Conservation (phyloP, 129 eudicot genomes). For the Artemisia tridentata region DNA sequence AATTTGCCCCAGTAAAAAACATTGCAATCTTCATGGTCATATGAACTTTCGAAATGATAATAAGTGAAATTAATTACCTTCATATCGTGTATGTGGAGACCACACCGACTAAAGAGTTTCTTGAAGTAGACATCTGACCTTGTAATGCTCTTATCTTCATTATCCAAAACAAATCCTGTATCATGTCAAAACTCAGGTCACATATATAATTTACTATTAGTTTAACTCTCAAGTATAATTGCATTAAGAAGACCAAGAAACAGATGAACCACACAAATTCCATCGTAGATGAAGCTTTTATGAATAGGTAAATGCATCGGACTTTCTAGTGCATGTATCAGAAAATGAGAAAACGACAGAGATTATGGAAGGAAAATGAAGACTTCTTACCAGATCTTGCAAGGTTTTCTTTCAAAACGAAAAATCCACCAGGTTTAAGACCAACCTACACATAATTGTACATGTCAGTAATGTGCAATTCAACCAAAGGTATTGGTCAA, state of each 20-base stretch:
- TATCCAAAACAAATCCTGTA: constrained; percentile 86
- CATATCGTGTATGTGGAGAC: constrained; percentile 55
- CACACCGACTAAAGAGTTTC: constrained; percentile 77
- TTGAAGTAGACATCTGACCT: constrained; percentile 87
- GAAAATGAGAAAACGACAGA: neutral
- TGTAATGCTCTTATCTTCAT: constrained; percentile 83
- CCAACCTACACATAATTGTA: constrained; percentile 56
- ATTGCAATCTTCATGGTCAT: neutral
- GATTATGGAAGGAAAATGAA: neutral
- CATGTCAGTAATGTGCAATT: constrained; percentile 14
- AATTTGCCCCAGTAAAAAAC: too few relatives aligned
- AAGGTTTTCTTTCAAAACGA: constrained; percentile 83
- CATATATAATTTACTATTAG: neutral
- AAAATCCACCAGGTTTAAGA: constrained; percentile 89
- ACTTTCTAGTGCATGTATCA: neutral
- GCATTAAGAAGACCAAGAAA: too few relatives aligned
- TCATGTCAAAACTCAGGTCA: neutral
- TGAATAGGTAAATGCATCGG: neutral
- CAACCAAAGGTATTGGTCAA: neutral
- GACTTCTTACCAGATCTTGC: constrained; percentile 65
- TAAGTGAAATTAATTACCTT: constrained; percentile 41
- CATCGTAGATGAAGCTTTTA: neutral
- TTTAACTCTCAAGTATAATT: neutral
- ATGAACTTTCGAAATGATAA: neutral
- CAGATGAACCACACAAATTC: too few relatives aligned